Base-by-base conservation (phyloP, 2,329 filamentous ascomycete genomes). In the Pseudogymnoascus sp. region DNA sequence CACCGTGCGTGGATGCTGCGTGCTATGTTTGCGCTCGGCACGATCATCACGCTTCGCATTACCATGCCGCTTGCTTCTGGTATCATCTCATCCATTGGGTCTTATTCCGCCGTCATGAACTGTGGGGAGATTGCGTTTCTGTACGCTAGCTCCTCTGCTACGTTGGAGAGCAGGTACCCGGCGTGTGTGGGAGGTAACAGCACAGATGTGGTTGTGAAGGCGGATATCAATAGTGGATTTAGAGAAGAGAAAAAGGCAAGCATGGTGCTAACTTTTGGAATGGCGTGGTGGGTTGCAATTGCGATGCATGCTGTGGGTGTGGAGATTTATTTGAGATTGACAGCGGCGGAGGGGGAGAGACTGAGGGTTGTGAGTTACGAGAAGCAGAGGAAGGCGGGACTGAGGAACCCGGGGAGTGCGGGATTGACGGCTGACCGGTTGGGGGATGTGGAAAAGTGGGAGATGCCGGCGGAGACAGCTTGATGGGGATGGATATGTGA, bases 1-100 rank as follows among this genome's bases (percentile, higher is more conserved):
- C 85, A 87, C 65, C 78, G 85, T 1, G 82, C 82, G 2, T 87
- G 84, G 84, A 87, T 87, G 84, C 68, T 87, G 31, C 72, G 85
- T 21, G 76, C 80, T 6, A 81, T 80, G 80, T 74, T 80, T 40
- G 79, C 80, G 65, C 76, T 80, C n/a, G 77, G 77, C 2, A 72
- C 75, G 2, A 82, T 86, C 65, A 77, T 86, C 65, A 83, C 82
- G 0, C 72, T 76, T 47, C 79, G 83, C 8, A 65, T 84, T 26
- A 76, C 84, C 35, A 72, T 81, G 42, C 73, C 79, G 62, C 72
- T 80, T 38, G 67, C 75, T 0, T 76, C 77, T 1, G 66, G 65
- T 1, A 74, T 81, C 7, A 74, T 80, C 47, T 74, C 75, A 35
- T 65, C 67, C 1, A 68, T 70, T 16, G 63, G 67, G 4, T 76